Percentiles rank a stretch among this genome's conserved stretches.
phyloP scores from a whole-genome alignment of 2,329 filamentous ascomycete species.

The Fusarium goolgardi region DNA sequence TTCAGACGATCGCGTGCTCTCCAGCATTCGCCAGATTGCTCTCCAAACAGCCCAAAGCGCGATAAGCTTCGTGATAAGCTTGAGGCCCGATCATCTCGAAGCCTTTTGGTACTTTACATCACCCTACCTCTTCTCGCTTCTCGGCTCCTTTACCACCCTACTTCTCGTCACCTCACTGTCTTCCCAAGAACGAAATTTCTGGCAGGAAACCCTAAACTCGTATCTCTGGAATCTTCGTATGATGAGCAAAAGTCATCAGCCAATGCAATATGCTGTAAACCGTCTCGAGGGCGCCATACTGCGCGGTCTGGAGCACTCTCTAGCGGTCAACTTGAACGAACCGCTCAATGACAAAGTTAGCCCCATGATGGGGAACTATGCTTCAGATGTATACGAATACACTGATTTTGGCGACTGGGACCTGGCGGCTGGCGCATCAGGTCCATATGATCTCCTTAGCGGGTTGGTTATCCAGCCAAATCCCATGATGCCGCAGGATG shows the following conservation, averaged over 20 bases:
- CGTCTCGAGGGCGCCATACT: slow-evolving; percentile 54
- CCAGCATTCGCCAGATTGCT: slow-evolving; percentile 49
- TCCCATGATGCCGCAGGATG: slow-evolving; percentile 43
- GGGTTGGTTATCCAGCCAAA: slow-evolving; percentile 43
- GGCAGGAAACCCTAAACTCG: slow-evolving; percentile 51
- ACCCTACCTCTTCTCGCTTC: slow-evolving; percentile 54
- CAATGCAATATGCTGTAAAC: slow-evolving; percentile 54
- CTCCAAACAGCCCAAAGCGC: slow-evolving; percentile 50
- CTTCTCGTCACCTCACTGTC: slow-evolving; percentile 52
- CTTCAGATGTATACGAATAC: slow-evolving; percentile 48
- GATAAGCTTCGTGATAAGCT: slow-evolving; percentile 50
- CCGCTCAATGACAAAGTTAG: slow-evolving; percentile 48
- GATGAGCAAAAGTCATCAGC: slow-evolving; percentile 53
- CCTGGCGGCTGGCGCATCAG: slow-evolving; percentile 44
- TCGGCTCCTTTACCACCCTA: slow-evolving; percentile 55
- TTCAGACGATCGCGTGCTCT: slow-evolving; percentile 46
- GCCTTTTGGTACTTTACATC: slow-evolving; percentile 57
- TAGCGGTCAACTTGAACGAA: slow-evolving; percentile 52
- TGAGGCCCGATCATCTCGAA: slow-evolving; percentile 54
- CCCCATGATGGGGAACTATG: slow-evolving; percentile 46
- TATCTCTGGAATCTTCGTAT: slow-evolving; percentile 51
- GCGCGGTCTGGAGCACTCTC: slow-evolving; percentile 53
- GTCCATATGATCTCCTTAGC: slow-evolving; percentile 49
- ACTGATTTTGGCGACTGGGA: slow-evolving; percentile 53
- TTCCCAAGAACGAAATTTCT: slow-evolving; percentile 49